Percentiles rank a stretch among this genome's conserved stretches.
Evolutionary conservation across 805 yeast genomes (phyloP).

Genomic region (Ogataea corticis): DNA sequence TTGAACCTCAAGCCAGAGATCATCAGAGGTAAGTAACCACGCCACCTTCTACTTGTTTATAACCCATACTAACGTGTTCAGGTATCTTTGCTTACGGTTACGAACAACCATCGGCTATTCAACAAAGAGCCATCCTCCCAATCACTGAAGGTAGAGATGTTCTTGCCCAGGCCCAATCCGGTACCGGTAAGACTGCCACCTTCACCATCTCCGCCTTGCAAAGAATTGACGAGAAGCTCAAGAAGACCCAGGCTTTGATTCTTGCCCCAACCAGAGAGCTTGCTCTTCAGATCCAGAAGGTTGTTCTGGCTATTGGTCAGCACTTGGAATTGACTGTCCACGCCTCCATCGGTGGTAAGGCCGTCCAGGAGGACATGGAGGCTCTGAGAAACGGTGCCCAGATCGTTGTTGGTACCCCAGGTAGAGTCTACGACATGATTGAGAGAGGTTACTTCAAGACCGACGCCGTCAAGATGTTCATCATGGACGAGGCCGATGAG

Average conservation of each 20-base stretch:
- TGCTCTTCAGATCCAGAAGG: slow-evolving; percentile 90
- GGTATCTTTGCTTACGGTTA: slow-evolving; percentile 88
- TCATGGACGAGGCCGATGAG: slow-evolving; percentile 97
- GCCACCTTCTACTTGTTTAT: too few relatives aligned
- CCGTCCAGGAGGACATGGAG: slow-evolving; percentile 77
- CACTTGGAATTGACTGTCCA: slow-evolving; percentile 84
- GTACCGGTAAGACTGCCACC: slow-evolving; percentile 99
- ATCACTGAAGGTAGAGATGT: slow-evolving; percentile 93
- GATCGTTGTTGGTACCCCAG: slow-evolving; percentile 96
- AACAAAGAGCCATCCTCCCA: slow-evolving; percentile 95
- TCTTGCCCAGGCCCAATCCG: slow-evolving; percentile 98
- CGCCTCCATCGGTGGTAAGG: slow-evolving; percentile 94
- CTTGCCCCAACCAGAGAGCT: slow-evolving; percentile 96
- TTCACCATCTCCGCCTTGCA: slow-evolving; percentile 93
- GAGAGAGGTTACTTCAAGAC: slow-evolving; percentile 76
- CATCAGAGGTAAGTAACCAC: slow-evolving; percentile 59
- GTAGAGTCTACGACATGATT: slow-evolving; percentile 89
- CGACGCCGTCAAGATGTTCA: slow-evolving; percentile 79
- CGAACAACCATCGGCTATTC: slow-evolving; percentile 96
- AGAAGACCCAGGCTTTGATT: slow-evolving; percentile 85
- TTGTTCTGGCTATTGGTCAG: slow-evolving; percentile 81
- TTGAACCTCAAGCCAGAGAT: slow-evolving; percentile 72
- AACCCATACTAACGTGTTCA: slow-evolving; percentile 35
- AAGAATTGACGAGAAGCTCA: slow-evolving; percentile 68
- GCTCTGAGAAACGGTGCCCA: slow-evolving; percentile 77